Conservation (phyloP, 495 filamentous ascomycete genomes). For the Neurospora sp. region DNA sequence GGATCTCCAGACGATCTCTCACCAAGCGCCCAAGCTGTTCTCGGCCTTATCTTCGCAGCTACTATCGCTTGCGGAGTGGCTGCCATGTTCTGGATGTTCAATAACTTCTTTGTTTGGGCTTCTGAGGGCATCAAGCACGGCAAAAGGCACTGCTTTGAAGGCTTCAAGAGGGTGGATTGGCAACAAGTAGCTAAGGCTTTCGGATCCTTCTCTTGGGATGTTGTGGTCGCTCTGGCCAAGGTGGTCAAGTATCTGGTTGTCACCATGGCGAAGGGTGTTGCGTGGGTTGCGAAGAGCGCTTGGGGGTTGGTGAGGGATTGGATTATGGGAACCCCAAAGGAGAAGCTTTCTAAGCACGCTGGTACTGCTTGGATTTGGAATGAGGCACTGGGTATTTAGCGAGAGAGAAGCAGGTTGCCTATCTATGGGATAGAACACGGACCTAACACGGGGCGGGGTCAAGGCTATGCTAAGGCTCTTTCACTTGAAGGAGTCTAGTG, state of each 20-base stretch:
- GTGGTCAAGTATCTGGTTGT: background rate
- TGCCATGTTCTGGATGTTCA: background rate
- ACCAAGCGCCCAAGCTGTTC: background rate
- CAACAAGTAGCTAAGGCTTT: background rate
- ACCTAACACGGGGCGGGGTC: background rate
- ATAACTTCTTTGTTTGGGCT: background rate
- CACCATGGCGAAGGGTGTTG: background rate
- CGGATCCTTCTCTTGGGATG: background rate
- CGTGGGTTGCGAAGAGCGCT: background rate
- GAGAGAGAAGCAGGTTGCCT: background rate
- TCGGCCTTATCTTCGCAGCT: background rate
- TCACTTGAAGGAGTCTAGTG: background rate
- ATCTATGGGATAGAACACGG: background rate
- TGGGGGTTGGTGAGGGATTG: background rate
- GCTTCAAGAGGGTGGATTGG: background rate
- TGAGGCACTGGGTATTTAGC: too few relatives aligned
- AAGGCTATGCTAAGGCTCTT: background rate
- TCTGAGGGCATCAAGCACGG: background rate
- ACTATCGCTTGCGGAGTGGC: background rate
- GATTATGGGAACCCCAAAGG: background rate
- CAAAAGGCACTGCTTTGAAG: background rate
- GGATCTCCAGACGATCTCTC: background rate
- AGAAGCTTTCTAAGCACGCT: background rate
- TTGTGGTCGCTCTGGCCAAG: background rate
- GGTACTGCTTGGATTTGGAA: background rate